These are phyloP conservation scores for Furcasterigmium furcatum DNA, from an alignment of 2,329 filamentous ascomycete species.

Conservation along the genomic window DNA sequence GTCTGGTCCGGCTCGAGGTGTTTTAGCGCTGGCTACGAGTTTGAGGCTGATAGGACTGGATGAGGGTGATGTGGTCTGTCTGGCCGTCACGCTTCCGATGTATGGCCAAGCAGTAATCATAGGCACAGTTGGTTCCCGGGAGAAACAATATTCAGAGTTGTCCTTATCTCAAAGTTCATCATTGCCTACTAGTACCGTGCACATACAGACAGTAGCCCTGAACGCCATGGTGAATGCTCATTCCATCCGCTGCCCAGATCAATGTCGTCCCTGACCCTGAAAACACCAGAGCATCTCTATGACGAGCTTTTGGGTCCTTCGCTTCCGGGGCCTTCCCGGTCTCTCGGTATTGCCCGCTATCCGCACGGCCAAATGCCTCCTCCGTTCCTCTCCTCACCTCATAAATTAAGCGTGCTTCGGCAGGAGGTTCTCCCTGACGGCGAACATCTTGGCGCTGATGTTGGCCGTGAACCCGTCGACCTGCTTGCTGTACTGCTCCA, in stretches of 20 bases:
- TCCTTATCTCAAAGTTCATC: neutral
- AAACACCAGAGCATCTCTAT: conserved; percentile 11
- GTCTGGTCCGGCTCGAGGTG: no score
- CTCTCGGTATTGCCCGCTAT: neutral
- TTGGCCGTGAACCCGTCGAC: conserved; percentile 93
- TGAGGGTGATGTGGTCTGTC: no score
- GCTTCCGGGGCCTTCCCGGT: conserved; percentile 3
- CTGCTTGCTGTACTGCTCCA: conserved; percentile 96
- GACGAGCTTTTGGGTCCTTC: conserved; percentile 7
- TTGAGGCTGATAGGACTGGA: no score
- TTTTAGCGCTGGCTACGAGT: no score
- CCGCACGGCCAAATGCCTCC: no score
- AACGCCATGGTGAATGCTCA: conserved; percentile 15
- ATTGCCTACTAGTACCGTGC: conserved; percentile 2
- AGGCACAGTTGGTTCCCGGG: no score
- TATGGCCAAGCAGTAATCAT: no score
- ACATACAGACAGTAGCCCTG: conserved; percentile 8
- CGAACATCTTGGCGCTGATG: conserved; percentile 97
- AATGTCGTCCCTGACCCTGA: conserved; percentile 13
- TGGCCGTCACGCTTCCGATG: no score
- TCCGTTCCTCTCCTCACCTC: neutral
- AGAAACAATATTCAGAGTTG: no score
- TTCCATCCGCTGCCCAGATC: conserved; percentile 15
- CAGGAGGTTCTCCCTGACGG: conserved; percentile 70
- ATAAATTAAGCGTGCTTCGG: conserved; percentile 40